These are phyloP conservation scores for Lipomyces orientalis DNA, from an alignment of 805 yeast species.

Conservation along the genomic window DNA sequence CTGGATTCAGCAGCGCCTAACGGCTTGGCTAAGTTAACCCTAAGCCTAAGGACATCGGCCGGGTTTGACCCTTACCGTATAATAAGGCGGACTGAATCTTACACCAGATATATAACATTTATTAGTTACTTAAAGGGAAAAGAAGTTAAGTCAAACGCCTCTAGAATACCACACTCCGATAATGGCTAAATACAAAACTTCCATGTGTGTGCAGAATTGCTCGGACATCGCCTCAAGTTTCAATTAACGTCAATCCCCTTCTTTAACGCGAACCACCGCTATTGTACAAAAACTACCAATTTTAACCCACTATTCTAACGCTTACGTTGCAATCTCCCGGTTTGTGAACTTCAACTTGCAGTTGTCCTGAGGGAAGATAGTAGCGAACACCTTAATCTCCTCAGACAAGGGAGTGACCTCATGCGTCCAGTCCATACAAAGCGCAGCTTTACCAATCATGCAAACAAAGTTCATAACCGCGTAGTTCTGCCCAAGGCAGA, in stretches of 20 bases:
- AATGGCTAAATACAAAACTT: neutral
- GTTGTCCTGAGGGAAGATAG: slow-evolving; percentile 97
- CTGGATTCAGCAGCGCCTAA: neutral
- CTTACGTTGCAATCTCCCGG: slow-evolving; percentile 29
- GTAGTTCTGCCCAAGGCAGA: slow-evolving; percentile 92
- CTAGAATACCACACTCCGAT: neutral
- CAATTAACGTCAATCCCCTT: neutral
- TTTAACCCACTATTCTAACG: neutral
- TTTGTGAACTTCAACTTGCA: slow-evolving; percentile 71
- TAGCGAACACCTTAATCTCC: slow-evolving; percentile 94
- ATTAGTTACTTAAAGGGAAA: neutral
- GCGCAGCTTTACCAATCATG: slow-evolving; percentile 86
- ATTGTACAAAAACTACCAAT: neutral
- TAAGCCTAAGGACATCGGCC: neutral
- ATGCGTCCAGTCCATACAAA: slow-evolving; percentile 82
- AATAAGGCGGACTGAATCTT: too few species aligned
- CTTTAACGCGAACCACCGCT: neutral
- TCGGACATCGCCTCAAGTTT: neutral
- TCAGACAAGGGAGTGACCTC: slow-evolving; percentile 83
- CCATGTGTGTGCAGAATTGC: neutral
- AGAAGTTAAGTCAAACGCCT: neutral
- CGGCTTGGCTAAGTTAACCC: neutral
- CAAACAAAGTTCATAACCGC: slow-evolving; percentile 89
- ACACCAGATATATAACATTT: neutral
- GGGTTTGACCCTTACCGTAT: too few species aligned